Percentiles rank a stretch among this genome's conserved stretches.
These are phyloP conservation scores for Casuarina equisetifolia DNA, from an alignment of 306 rosid genomes.

Conservation along the genomic window DNA sequence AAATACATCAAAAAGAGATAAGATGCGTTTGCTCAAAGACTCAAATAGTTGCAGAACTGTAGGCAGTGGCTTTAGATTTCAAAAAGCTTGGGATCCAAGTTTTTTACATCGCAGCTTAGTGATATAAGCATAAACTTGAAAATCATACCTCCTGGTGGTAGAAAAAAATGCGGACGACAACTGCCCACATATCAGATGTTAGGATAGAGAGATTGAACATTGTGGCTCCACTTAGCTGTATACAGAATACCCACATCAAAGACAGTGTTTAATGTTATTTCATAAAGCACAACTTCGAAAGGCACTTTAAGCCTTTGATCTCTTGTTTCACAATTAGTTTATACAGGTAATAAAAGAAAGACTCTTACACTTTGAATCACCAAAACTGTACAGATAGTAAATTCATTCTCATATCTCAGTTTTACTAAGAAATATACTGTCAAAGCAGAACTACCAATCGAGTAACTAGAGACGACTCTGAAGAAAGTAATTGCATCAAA, in stretches of 20 bases:
- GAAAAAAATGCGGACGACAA: slow-evolving; percentile 31
- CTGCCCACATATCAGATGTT: slow-evolving; percentile 49
- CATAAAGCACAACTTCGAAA: slow-evolving; percentile 3
- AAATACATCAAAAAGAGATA: background rate
- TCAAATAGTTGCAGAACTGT: background rate
- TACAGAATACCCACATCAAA: background rate
- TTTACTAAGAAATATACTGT: background rate
- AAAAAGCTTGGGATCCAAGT: background rate
- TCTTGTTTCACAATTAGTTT: background rate
- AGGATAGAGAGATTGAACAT: slow-evolving; percentile 41
- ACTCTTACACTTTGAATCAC: background rate
- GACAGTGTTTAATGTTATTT: background rate
- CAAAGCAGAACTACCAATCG: background rate
- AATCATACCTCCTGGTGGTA: slow-evolving; percentile 34
- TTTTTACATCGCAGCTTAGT: background rate
- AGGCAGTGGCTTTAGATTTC: background rate
- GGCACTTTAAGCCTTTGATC: background rate
- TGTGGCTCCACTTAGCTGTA: slow-evolving; percentile 43
- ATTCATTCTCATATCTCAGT: background rate
- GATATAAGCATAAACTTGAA: background rate
- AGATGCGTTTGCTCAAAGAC: background rate
- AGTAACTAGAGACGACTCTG: background rate
- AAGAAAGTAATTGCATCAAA: background rate
- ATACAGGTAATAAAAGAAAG: background rate
- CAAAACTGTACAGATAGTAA: background rate